Evolutionary conservation across 2,329 filamentous ascomycete genomes (phyloP).

Genomic region (Emergomyces orientalis): DNA sequence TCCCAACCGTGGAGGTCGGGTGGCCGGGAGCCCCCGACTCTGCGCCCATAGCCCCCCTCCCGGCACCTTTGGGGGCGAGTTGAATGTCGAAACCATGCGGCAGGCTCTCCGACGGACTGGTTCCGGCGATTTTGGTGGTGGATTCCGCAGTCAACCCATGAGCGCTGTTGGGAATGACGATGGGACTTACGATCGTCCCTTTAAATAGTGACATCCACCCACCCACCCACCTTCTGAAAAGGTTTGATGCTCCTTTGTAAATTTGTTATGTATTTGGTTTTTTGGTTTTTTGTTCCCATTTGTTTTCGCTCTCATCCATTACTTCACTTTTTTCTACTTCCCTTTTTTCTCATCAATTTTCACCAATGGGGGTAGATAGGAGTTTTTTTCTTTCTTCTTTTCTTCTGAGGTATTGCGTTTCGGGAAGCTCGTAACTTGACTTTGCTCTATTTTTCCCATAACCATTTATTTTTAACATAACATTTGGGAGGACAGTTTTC

Average conservation of each 20-base stretch:
- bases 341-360: not conserved
- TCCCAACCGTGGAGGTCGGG: conserved; percentile 42
- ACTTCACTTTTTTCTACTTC: not conserved
- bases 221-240: not conserved
- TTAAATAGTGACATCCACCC: conserved; percentile 14
- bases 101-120: conserved; percentile 78
- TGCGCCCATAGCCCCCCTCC: conserved; percentile 44
- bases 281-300: not conserved
- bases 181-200: conserved; percentile 21
- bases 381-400: not conserved
- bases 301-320: not conserved
- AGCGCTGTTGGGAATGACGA: conserved; percentile 30
- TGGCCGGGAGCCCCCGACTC: conserved; percentile 54
- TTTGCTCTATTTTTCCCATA: not conserved
- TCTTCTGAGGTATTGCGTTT: not conserved
- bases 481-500: not conserved
- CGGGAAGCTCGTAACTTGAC: not conserved
- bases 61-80: conserved; percentile 50
- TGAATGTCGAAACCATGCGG: conserved; percentile 89
- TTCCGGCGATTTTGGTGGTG: conserved; percentile 62
- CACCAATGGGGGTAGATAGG: not conserved
- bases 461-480: not conserved
- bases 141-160: conserved; percentile 27
- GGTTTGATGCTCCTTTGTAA: not conserved
- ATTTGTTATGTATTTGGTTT: not conserved